Conservation (phyloP, 2,329 filamentous ascomycete genomes). For the Scedosporium apiospermum region DNA sequence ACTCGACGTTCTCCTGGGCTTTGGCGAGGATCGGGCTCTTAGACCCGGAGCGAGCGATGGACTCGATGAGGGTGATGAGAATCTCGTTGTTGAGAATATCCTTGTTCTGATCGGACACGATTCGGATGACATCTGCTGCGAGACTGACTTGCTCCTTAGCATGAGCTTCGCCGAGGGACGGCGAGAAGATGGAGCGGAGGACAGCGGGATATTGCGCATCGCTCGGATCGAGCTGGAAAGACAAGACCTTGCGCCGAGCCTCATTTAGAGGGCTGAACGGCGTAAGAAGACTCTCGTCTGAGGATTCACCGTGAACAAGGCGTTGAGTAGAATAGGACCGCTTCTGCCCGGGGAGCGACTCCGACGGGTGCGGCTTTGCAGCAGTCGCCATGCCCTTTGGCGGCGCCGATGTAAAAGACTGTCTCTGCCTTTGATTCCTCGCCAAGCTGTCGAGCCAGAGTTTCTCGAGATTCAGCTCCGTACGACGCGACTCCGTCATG, state of each 20-base stretch:
- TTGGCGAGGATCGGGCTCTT: constrained; percentile 23
- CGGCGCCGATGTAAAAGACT: constrained; percentile 9
- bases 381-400: neutral
- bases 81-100: constrained; percentile 34
- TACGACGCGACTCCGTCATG: constrained; percentile 43
- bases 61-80: constrained; percentile 36
- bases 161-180: constrained; percentile 7
- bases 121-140: constrained; percentile 1
- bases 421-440: constrained; percentile 19
- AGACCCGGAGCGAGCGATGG: constrained; percentile 22
- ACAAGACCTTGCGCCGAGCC: neutral
- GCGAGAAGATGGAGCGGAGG: constrained; percentile 27
- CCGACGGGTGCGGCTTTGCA: neutral
- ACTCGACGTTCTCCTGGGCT: constrained; percentile 34
- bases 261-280: neutral
- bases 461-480: constrained; percentile 42
- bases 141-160: constrained; percentile 3
- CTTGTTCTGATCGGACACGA: constrained; percentile 28
- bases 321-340: constrained; percentile 9
- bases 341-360: constrained; percentile 2
- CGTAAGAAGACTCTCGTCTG: neutral
- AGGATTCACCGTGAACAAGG: neutral
- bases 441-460: constrained; percentile 36
- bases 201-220: constrained; percentile 13
- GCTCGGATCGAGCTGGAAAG: neutral